phyloP scores from a whole-genome alignment of 1,284 basidiomycete genomes.

The Papiliotrema nemorosa region DNA sequence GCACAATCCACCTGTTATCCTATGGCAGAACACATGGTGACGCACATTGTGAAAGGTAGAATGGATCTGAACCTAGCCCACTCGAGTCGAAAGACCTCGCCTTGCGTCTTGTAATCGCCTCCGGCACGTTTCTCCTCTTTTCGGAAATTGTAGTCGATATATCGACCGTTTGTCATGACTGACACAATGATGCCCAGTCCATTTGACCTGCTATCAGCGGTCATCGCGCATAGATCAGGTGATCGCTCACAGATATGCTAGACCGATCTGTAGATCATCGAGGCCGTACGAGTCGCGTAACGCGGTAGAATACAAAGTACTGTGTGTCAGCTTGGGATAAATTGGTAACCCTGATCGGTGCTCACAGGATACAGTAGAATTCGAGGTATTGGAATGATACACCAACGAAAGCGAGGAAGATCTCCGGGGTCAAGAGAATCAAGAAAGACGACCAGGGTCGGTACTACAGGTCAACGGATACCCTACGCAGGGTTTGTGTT shows the following conservation, averaged over 20 bases:
- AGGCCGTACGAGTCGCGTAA: slow-evolving; percentile 40
- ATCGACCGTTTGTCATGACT: slow-evolving; percentile 37
- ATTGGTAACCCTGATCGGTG: background rate
- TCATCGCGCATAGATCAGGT: background rate
- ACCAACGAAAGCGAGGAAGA: slow-evolving; percentile 36
- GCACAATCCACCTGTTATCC: background rate
- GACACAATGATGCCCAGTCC: slow-evolving; percentile 38
- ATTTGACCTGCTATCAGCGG: slow-evolving; percentile 25
- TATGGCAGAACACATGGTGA: background rate
- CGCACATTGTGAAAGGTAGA: slow-evolving; percentile 29
- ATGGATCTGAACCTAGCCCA: slow-evolving; percentile 29
- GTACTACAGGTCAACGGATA: too few species aligned
- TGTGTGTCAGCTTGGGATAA: slow-evolving; percentile 7
- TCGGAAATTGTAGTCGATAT: slow-evolving; percentile 41
- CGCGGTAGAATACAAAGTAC: slow-evolving; percentile 43
- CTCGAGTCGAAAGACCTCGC: slow-evolving; percentile 40
- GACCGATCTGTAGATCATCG: slow-evolving; percentile 45
- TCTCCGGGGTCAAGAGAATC: slow-evolving; percentile 43
- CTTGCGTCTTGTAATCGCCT: slow-evolving; percentile 36
- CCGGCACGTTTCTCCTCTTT: slow-evolving; percentile 38
- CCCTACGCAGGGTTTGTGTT: slow-evolving; percentile 1
- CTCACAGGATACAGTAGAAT: slow-evolving; percentile 45
- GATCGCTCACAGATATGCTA: slow-evolving; percentile 45
- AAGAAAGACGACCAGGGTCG: slow-evolving; percentile 40
- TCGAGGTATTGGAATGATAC: slow-evolving; percentile 43